Base-by-base conservation (phyloP, 768 basidiomycete genomes). In the Serendipita indica region DNA sequence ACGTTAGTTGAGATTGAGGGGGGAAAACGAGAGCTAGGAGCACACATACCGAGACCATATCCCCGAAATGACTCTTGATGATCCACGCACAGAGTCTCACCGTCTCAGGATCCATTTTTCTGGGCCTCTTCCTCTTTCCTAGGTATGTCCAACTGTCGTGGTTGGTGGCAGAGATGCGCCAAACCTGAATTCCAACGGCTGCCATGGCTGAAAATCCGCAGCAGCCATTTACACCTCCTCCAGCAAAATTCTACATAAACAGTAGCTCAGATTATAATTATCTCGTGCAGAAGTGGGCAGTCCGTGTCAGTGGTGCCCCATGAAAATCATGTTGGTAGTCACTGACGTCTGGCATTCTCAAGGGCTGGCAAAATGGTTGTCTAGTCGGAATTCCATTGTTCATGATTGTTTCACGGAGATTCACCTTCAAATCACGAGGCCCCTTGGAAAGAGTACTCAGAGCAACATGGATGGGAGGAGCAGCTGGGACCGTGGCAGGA, bases 21-120 rank as follows among this genome's bases (percentile, higher is more conserved):
- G n/a, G 12, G 32, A 60, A 33, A 37, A 25, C 20, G 39, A 46
- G 32, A 27, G 18, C 39, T 27, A 49, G 25, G 27, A 34, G 46
- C 10, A 54, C 30, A 64, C 81, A 72, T 64, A 88, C 87, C 57
- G 84, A 77, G 39, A 78, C 76, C 45, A 84, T 70, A 12, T 76
- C 72, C 0, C 84, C 85, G 63, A 86, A 86, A 59, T 85, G 82
- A 4, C 78, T 73, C 60, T 75, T 72, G 35, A 85, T 73, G 34
- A 85, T 78, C 65, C 84, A 79, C 45, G 71, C 69, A 68, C 83
- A 85, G 33, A 87, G 67, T 57, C 76, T 74, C 37, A 75, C 73
- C 3, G 79, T 81, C 63, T 85, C 77, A 34, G 74, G 72, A 65
- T 86, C 80, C 32, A 81, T 81, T 84, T 86, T 86, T 28, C 12